These are phyloP conservation scores for Quercus rubra DNA, from an alignment of 306 rosid species.

Conservation along the genomic window DNA sequence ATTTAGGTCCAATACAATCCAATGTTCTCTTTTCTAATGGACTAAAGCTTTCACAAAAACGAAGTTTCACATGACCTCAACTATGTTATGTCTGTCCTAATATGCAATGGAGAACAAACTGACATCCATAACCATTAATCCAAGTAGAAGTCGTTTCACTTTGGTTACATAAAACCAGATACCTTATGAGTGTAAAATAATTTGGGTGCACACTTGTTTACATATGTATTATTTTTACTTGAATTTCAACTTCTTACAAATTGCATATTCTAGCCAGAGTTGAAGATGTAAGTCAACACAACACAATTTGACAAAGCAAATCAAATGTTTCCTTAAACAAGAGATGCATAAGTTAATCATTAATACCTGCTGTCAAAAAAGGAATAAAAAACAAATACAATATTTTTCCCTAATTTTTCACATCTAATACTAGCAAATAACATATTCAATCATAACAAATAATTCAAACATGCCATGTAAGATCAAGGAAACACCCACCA, in stretches of 20 bases:
- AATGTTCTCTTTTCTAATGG: background rate
- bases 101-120: background rate
- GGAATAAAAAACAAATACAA: conserved; percentile 6
- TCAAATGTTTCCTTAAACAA: background rate
- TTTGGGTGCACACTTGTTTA: background rate
- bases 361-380: background rate
- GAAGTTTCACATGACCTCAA: background rate
- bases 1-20: background rate
- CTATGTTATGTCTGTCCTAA: background rate
- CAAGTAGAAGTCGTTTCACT: background rate
- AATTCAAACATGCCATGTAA: conserved; percentile 13
- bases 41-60: background rate
- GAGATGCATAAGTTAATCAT: background rate
- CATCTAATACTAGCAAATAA: background rate
- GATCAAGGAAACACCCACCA: conserved; percentile 16
- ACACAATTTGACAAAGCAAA: background rate
- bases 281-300: background rate
- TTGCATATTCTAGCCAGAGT: background rate
- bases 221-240: background rate
- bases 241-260: background rate
- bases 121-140: background rate
- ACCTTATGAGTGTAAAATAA: background rate
- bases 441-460: conserved; percentile 4
- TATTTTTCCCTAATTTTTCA: background rate
- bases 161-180: background rate